Base-by-base conservation (phyloP, 441 rosid species). In the Iberis amara region DNA sequence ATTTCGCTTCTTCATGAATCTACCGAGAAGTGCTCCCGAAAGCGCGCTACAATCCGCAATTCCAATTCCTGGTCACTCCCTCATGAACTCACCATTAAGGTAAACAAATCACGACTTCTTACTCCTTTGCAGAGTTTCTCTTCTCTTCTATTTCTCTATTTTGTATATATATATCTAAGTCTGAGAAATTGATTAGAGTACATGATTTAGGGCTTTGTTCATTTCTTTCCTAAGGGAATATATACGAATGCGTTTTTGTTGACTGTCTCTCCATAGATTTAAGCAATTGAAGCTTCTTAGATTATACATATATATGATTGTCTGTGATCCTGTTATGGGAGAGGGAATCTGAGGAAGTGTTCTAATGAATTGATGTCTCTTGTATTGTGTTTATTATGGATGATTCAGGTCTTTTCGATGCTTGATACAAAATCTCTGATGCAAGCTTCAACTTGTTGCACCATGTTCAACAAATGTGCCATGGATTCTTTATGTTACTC, bases 401-500 rank as follows among this genome's bases (percentile, higher is more conserved):
- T 31, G 6, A 7, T 31, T 31, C 64, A 83, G 89, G 85, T 86
- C 11, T 81, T 86, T 65, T 77, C 86, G 5, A 70, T 79, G 91
- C 86, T 86, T 33, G 91, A 86, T 70, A 67, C 81, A 0, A 83
- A 77, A 57, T 80, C 81, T 65, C 60, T 83, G 41, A 74, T 83
- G 61, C 76, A 79, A 52, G 86, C 80, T 37, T 82, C 80, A 2
- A 91, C 83, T 5, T 61, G 80, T 13, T 86, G 95, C 74, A 80
- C 77, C n/a, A 70, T 83, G 86, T 86, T 86, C 65, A 57, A 64
- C 57, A 78, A 67, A 61, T 83, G 85, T 55, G 85, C 86, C 28
- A 77, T 74, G 89, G 91, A 86, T 64, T 83, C 86, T 48, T 50
- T 68, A 43, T 83, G 91, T 68, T 86, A 83, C 64, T 40, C 80